Conservation (phyloP, 768 basidiomycete species). For the Boletus tomentosulus region DNA sequence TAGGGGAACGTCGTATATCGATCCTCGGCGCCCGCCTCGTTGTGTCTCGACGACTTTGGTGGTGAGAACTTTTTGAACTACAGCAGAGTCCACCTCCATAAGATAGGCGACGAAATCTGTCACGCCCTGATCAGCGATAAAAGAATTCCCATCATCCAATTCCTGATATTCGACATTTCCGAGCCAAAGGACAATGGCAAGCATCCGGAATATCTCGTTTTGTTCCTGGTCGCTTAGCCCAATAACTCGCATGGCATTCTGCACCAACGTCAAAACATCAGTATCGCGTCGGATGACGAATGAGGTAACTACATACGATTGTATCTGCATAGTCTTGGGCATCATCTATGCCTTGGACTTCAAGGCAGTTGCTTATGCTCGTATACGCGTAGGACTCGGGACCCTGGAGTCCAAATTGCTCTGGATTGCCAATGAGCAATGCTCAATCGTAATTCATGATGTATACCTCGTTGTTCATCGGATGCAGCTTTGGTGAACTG, state of each 20-base stretch:
- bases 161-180: slow-evolving; percentile 93
- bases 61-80: slow-evolving; percentile 85
- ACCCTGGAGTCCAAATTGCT: slow-evolving; percentile 91
- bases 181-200: slow-evolving; percentile 90
- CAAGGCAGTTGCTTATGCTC: slow-evolving; percentile 85
- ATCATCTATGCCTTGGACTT: slow-evolving; percentile 91
- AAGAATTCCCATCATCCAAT: slow-evolving; percentile 84
- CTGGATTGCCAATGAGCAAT: slow-evolving; percentile 39
- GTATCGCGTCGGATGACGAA: background rate
- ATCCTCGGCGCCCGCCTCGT: slow-evolving; percentile 87
- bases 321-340: slow-evolving; percentile 84
- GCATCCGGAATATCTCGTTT: slow-evolving; percentile 87
- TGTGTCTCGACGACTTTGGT: slow-evolving; percentile 88
- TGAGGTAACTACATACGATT: slow-evolving; percentile 48
- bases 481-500: slow-evolving; percentile 97
- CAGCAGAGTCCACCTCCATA: slow-evolving; percentile 77
- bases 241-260: slow-evolving; percentile 93
- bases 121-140: slow-evolving; percentile 77
- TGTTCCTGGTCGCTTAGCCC: slow-evolving; percentile 86
- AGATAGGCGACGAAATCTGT: slow-evolving; percentile 94
- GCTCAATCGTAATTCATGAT: background rate
- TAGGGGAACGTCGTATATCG: slow-evolving; percentile 93
- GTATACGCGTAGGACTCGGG: slow-evolving; percentile 96
- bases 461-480: slow-evolving; percentile 78
- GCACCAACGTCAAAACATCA: background rate